Evolutionary conservation across 2,329 filamentous ascomycete species (phyloP).

Genomic region (Zymoseptoria passerinii): DNA sequence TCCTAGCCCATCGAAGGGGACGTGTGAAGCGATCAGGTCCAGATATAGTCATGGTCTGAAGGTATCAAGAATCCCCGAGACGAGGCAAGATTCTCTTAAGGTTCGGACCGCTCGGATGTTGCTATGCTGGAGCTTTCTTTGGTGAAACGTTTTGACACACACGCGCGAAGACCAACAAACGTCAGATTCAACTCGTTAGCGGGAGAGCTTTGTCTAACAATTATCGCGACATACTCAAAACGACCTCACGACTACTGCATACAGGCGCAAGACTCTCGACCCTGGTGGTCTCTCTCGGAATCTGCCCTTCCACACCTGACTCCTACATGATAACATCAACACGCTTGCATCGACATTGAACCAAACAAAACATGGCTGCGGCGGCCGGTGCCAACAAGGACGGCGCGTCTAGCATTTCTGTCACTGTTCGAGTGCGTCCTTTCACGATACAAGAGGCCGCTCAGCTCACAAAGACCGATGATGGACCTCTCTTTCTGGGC

Average conservation of each 20-base stretch:
- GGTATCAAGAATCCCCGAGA: background rate
- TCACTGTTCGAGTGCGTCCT: conserved; percentile 54
- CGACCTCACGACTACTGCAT: background rate
- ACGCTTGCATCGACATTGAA: conserved; percentile 2
- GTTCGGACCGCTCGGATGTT: background rate
- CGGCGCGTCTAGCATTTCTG: conserved; percentile 44
- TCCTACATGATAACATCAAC: background rate
- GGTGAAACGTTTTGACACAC: background rate
- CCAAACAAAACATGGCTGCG: conserved; percentile 9
- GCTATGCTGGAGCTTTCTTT: background rate
- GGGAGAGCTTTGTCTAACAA: background rate
- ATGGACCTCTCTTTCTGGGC: conserved; percentile 85
- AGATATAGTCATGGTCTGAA: too few relatives aligned
- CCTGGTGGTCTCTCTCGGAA: background rate
- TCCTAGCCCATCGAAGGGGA: too few relatives aligned
- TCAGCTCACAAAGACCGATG: conserved; percentile 72
- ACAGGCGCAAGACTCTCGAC: background rate
- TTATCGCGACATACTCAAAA: background rate
- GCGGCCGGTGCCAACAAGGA: conserved; percentile 16
- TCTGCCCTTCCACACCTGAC: background rate
- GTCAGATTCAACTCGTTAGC: background rate
- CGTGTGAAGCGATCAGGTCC: too few relatives aligned
- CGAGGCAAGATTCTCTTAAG: background rate
- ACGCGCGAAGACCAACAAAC: background rate
- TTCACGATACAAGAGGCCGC: conserved; percentile 87